Percentiles rank a stretch among this genome's conserved stretches.
Conservation (phyloP, 2,329 filamentous ascomycete species). For the Diaporthe ilicicola region DNA sequence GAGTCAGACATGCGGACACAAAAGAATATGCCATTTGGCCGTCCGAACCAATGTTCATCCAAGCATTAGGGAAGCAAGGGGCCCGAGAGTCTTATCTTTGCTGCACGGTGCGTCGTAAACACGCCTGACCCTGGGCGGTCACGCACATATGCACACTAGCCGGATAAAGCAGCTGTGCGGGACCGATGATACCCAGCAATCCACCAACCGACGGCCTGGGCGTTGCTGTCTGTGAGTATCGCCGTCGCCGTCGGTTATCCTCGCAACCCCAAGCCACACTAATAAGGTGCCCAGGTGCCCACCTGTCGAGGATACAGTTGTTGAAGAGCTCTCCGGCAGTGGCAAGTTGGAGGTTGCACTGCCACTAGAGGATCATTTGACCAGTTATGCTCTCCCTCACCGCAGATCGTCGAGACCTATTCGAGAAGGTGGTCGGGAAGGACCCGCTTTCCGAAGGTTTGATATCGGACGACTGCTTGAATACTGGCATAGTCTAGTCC, state of each 20-base stretch:
- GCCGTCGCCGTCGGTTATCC: not conserved
- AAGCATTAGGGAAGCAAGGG: not conserved
- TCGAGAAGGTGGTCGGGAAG: slow-evolving; percentile 16
- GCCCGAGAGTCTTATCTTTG: not conserved
- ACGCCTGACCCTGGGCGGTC: not conserved
- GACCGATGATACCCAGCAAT: not conserved
- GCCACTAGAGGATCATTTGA: not conserved
- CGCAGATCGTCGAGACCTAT: slow-evolving; percentile 11
- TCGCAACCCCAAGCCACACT: not conserved
- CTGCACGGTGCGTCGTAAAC: not conserved
- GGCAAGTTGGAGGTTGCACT: too few relatives aligned
- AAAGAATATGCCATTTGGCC: not conserved
- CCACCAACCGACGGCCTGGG: not conserved
- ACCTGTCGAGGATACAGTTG: not conserved
- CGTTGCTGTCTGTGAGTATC: not conserved
- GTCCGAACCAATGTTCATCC: slow-evolving; percentile 12
- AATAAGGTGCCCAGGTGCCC: not conserved
- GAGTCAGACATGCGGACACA: not conserved
- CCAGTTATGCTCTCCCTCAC: not conserved
- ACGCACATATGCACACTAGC: not conserved
- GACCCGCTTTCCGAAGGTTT: slow-evolving; percentile 17
- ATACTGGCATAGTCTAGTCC: slow-evolving; percentile 7
- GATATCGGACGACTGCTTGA: slow-evolving; percentile 10
- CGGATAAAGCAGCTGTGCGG: slow-evolving; percentile 9
- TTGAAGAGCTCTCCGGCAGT: not conserved